phyloP scores from a whole-genome alignment of 1,284 basidiomycete genomes.

The Kwoniella shivajii region DNA sequence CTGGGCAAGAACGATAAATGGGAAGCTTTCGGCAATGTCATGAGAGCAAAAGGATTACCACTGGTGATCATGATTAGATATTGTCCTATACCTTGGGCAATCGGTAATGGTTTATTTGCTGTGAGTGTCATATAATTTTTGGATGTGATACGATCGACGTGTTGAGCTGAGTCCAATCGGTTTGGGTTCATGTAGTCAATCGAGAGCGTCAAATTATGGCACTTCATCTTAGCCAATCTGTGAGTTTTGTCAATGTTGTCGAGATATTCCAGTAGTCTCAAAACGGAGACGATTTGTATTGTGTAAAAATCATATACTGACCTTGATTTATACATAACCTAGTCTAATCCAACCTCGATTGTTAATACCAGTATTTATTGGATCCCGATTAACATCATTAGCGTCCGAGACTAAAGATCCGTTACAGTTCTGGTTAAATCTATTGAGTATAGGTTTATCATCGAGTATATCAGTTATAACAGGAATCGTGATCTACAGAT shows the following conservation, averaged over 20 bases:
- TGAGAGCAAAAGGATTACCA: conserved; percentile 49
- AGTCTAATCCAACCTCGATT: conserved; percentile 45
- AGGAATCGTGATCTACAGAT: conserved; percentile 50
- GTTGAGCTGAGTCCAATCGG: background rate
- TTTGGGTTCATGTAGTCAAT: conserved; percentile 41
- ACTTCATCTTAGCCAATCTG: conserved; percentile 51
- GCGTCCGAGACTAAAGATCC: conserved; percentile 39
- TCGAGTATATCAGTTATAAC: conserved; percentile 40
- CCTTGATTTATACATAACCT: conserved; percentile 5
- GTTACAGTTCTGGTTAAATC: conserved; percentile 50
- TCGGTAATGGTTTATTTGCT: conserved; percentile 53
- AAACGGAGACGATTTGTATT: too few species aligned
- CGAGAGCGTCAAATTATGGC: conserved; percentile 49
- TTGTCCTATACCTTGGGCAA: conserved; percentile 53
- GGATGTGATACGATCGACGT: background rate
- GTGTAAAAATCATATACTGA: too few species aligned
- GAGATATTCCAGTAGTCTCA: too few species aligned
- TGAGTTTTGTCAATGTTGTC: conserved; percentile 16
- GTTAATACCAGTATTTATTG: conserved; percentile 52
- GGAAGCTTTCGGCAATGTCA: conserved; percentile 53
- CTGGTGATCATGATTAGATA: conserved; percentile 54
- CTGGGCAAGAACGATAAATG: conserved; percentile 49
- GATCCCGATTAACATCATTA: conserved; percentile 49
- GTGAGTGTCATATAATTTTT: conserved; percentile 29
- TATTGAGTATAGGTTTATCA: conserved; percentile 41